Evolutionary conservation across 768 basidiomycete species (phyloP).

Genomic region (Leccinum boreale): DNA sequence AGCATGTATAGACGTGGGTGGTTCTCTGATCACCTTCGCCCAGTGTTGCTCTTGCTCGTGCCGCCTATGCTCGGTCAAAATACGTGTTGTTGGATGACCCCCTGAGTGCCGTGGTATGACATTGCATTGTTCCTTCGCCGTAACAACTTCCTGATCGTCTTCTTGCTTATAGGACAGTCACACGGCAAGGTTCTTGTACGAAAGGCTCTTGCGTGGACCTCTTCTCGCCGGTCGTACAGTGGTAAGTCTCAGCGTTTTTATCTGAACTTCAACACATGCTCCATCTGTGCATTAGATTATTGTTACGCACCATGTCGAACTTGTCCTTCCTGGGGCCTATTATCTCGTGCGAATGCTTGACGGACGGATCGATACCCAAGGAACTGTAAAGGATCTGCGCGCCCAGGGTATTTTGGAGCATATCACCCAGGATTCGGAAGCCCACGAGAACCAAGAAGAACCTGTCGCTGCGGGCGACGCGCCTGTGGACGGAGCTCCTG

Average conservation of each 20-base stretch:
- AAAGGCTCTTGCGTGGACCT: constrained; percentile 63
- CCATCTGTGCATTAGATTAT: constrained; percentile 41
- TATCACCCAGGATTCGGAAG: constrained; percentile 52
- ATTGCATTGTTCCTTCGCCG: neutral
- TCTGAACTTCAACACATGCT: neutral
- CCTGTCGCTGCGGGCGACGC: constrained; percentile 17
- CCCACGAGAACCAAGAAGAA: constrained; percentile 46
- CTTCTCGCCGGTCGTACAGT: constrained; percentile 69
- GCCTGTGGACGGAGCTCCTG: constrained; percentile 3
- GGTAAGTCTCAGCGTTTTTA: constrained; percentile 30
- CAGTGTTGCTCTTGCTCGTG: constrained; percentile 79
- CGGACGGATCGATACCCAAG: constrained; percentile 75
- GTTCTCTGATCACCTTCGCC: constrained; percentile 2
- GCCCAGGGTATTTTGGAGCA: constrained; percentile 58
- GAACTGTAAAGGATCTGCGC: constrained; percentile 62
- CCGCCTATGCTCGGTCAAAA: constrained; percentile 69
- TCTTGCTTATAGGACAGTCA: constrained; percentile 53
- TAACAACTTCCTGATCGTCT: neutral
- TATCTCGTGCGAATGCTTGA: constrained; percentile 80
- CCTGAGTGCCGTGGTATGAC: constrained; percentile 72
- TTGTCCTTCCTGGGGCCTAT: constrained; percentile 69
- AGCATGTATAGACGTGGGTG: neutral
- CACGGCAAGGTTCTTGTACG: constrained; percentile 60
- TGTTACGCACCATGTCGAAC: constrained; percentile 83
- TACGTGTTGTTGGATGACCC: constrained; percentile 80